Base-by-base conservation (phyloP, 305 asterid species). In the Salvia sclarea region DNA sequence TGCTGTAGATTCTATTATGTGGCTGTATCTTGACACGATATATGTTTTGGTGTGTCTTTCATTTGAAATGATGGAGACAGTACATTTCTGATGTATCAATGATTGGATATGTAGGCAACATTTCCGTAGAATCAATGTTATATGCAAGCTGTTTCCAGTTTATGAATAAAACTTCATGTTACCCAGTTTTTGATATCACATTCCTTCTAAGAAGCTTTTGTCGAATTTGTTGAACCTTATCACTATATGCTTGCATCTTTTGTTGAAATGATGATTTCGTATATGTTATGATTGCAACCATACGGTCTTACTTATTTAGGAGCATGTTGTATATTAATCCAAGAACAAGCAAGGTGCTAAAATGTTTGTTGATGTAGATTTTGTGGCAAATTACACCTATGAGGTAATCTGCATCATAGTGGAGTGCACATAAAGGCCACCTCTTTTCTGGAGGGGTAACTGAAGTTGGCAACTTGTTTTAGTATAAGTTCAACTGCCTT, bases 401-500 rank as follows among this genome's bases (percentile, higher is more conserved):
- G 75, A 68, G 71, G 75, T 50, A 62, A 58, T 79, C 70, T 54
- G 45, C 63, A 43, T 64, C 64, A 24, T 74, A 61, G 65, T 76
- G 72, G 61, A 73, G 69, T 79, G 78, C 73, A 30, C 75, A 50
- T 70, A 69, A 70, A 76, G 76, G 78, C 80, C 80, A 75, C 64
- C 77, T 73, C 74, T 76, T 58, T 47, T 72, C 79, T 82, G 82
- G 87, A 64, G 83, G 91, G 83, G 69, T 56, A 65, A 75, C 68
- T 78, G 87, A 84, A 79, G 84, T 80, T 83, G 92, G 83, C 77
- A 81, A 80, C 71, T 81, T 79, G 85, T 79, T 77, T 65, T 81
- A 80, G 92, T 79, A 76, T 73, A 82, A 80, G 85, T 83, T 82
- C 96, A 75, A 81, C 90, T 80, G 82, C 75, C 82, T 78, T 67